A percentile compares a stretch with the other conserved stretches of the same genome.
phyloP scores from a whole-genome alignment of 2,329 filamentous ascomycete species.

The Diplodia mutila region DNA sequence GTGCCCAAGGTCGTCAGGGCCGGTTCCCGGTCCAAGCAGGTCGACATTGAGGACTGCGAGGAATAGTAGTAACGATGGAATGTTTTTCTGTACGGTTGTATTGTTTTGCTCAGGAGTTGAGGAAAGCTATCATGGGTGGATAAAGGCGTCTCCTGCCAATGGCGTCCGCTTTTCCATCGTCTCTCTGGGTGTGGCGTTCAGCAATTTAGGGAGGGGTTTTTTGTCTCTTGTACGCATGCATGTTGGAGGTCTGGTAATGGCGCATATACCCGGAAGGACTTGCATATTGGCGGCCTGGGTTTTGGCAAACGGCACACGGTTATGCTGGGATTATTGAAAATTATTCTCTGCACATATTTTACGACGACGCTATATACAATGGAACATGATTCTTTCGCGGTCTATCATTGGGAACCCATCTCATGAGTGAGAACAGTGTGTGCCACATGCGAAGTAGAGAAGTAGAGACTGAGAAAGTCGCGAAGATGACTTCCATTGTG shows the following conservation, averaged over 20 bases:
- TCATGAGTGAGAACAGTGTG: neutral
- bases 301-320: neutral
- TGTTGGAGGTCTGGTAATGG: constrained; percentile 4
- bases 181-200: neutral
- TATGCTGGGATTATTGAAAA: neutral
- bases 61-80: neutral
- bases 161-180: neutral
- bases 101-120: neutral
- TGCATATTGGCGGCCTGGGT: constrained; percentile 5
- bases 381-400: neutral
- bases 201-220: neutral
- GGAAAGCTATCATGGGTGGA: neutral
- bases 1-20: constrained; percentile 26
- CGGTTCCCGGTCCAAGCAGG: neutral
- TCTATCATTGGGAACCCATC: neutral
- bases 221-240: neutral
- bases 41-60: constrained; percentile 23
- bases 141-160: neutral
- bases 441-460: neutral
- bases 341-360: constrained; percentile 1
- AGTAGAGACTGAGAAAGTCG: neutral
- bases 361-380: neutral
- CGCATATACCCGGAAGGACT: neutral
- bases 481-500: neutral
- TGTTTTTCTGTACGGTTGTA: neutral